These are phyloP conservation scores for Ogataea nakhonphanomensis DNA, from an alignment of 805 yeast species.

Conservation along the genomic window DNA sequence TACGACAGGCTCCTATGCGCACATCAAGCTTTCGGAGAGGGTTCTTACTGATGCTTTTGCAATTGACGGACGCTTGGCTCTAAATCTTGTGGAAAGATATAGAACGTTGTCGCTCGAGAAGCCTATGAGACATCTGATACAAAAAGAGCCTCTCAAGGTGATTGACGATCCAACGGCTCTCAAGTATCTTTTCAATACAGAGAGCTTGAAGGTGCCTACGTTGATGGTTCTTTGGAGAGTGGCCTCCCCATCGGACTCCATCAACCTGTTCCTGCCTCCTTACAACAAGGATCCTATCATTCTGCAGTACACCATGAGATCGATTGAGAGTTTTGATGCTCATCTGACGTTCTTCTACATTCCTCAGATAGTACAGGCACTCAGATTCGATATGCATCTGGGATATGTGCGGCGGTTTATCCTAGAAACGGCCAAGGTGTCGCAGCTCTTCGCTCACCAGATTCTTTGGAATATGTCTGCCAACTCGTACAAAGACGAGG, in stretches of 20 bases:
- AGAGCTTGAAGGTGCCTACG: constrained; percentile 13
- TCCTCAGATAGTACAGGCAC: constrained; percentile 93
- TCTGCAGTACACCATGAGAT: constrained; percentile 85
- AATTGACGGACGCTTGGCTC: constrained; percentile 69
- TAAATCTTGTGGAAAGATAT: constrained; percentile 62
- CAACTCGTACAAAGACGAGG: constrained; percentile 87
- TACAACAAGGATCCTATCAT: constrained; percentile 62
- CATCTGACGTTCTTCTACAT: constrained; percentile 91
- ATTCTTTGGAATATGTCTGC: constrained; percentile 98
- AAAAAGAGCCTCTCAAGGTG: constrained; percentile 56
- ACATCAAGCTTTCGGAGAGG: constrained; percentile 35
- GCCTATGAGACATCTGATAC: constrained; percentile 43
- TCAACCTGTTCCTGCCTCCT: constrained; percentile 76
- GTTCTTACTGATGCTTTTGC: constrained; percentile 56
- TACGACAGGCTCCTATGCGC: constrained; percentile 36
- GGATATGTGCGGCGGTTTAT: constrained; percentile 90
- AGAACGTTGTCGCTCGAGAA: constrained; percentile 37
- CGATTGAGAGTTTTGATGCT: constrained; percentile 83
- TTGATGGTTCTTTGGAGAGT: constrained; percentile 59
- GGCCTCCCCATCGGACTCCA: constrained; percentile 78
- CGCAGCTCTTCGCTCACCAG: constrained; percentile 93
- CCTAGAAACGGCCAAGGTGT: constrained; percentile 85
- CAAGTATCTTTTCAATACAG: constrained; percentile 41
- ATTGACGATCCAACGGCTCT: constrained; percentile 57
- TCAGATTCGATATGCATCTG: constrained; percentile 65